Percentiles rank a stretch among this genome's conserved stretches.
phyloP scores from a whole-genome alignment of 352 stramenopile genomes.

The Pythium biforme region DNA sequence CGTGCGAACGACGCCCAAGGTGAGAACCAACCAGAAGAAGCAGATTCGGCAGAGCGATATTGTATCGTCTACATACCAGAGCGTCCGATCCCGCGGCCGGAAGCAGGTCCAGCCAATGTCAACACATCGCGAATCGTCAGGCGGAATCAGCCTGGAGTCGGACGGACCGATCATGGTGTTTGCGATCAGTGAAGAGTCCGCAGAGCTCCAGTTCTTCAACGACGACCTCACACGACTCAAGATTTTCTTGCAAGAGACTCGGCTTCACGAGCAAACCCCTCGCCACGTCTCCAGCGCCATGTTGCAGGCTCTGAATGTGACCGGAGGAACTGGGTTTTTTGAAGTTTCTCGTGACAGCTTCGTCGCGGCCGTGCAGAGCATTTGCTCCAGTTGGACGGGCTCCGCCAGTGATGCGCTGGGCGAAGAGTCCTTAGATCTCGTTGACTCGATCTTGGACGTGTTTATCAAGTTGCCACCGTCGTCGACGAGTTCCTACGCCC shows the following conservation, averaged over 20 bases:
- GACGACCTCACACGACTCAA: slow-evolving; percentile 71
- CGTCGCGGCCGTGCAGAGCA: slow-evolving; percentile 47
- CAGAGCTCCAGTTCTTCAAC: slow-evolving; percentile 82
- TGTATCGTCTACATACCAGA: slow-evolving; percentile 61
- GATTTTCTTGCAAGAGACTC: slow-evolving; percentile 62
- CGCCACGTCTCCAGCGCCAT: slow-evolving; percentile 30
- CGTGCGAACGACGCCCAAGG: slow-evolving; percentile 53
- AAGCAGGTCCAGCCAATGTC: slow-evolving; percentile 20
- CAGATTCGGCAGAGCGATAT: slow-evolving; percentile 85
- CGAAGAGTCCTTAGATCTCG: slow-evolving; percentile 60
- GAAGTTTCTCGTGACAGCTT: slow-evolving; percentile 47
- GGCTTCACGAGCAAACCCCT: slow-evolving; percentile 47
- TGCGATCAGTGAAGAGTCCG: slow-evolving; percentile 58
- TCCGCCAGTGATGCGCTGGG: slow-evolving; percentile 21
- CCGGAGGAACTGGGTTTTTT: slow-evolving; percentile 13
- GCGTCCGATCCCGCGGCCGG: slow-evolving; percentile 10
- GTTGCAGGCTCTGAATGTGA: slow-evolving; percentile 33
- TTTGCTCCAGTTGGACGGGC: slow-evolving; percentile 29
- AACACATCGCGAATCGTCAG: slow-evolving; percentile 40
- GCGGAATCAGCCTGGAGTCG: slow-evolving; percentile 50
- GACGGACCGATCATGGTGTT: slow-evolving; percentile 85
- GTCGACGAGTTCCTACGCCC: slow-evolving; percentile 3
- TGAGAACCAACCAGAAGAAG: slow-evolving; percentile 49
- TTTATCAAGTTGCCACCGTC: slow-evolving; percentile 55
- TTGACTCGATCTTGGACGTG: slow-evolving; percentile 61